Percentiles rank a stretch among this genome's conserved stretches.
These are phyloP conservation scores for Petunia secreta DNA, from an alignment of 257 asterid species.

Conservation along the genomic window DNA sequence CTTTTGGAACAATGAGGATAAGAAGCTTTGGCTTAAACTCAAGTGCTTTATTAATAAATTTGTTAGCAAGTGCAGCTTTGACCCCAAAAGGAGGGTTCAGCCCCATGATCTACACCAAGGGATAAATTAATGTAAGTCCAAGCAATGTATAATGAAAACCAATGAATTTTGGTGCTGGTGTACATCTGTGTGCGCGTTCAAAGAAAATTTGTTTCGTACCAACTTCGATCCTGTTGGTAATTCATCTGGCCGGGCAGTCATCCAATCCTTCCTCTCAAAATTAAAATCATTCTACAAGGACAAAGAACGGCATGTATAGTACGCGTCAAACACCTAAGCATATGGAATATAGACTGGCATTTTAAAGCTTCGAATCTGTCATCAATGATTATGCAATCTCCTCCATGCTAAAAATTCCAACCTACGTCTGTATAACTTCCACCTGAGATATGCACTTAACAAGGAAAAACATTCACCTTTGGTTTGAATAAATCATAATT, in stretches of 20 bases:
- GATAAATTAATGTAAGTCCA: conserved; percentile 22
- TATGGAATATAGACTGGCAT: background rate
- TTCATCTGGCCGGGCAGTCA: conserved; percentile 55
- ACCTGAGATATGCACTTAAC: conserved; percentile 11
- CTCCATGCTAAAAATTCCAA: no score
- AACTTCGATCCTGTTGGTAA: conserved; percentile 70
- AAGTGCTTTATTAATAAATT: conserved; percentile 81
- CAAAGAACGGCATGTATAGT: conserved; percentile 25
- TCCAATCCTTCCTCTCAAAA: conserved; percentile 92
- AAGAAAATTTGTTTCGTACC: conserved; percentile 54
- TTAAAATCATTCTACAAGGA: conserved; percentile 67
- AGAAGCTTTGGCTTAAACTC: conserved; percentile 87
- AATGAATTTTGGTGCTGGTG: background rate
- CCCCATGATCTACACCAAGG: conserved; percentile 80
- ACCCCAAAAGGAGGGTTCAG: conserved; percentile 95
- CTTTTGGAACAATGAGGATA: conserved; percentile 79
- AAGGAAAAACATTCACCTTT: conserved; percentile 49
- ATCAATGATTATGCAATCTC: conserved; percentile 18
- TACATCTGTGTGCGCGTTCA: conserved; percentile 8
- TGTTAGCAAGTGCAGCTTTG: conserved; percentile 71
- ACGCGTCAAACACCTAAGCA: background rate
- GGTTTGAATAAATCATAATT: conserved; percentile 73
- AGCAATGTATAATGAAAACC: conserved; percentile 19
- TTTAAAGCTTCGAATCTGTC: conserved; percentile 6
- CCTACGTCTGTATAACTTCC: background rate